Base-by-base conservation (phyloP, 2,329 filamentous ascomycete species). In the Cladorrhinum sp. region DNA sequence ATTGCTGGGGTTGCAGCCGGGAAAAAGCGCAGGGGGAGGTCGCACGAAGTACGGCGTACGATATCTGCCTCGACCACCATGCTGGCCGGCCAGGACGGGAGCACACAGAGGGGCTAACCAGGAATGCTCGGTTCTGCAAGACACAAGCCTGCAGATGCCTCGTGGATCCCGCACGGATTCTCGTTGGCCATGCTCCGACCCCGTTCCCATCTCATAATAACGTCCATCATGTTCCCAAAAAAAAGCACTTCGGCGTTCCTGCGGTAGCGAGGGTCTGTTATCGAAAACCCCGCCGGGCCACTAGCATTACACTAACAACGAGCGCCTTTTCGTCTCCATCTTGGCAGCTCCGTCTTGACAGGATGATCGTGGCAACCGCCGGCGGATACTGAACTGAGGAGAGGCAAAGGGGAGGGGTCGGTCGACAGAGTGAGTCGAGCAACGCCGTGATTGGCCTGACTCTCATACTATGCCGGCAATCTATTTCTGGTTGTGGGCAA, bases 401-500 rank as follows among this genome's bases (percentile, higher is more conserved):
- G 50, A 42, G 39, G 30, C 58, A 61, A 55, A 50, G 52, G 53
- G 39, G 58, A 62, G 53, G 52, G 52, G 53, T 42, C 54, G 56
- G 36, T 18, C 26, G 21, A 49, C n/a, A 55, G 23, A 20, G 53
- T 36, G 9, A 57, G 48, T 54, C 33, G 18, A 42, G 18, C 4
- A 28, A 18, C 21, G 59, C 20, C 28, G 39, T 61, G 64, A 66
- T 69, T 68, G 64, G 66, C 2, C 36, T 21, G 58, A 21, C 12
- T 10, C 24, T 52, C 16, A 50, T 51, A 57, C 58, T 64, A 64
- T 68, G 65, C 62, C 62, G 64, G 55, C 65, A 67, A 68, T 67
- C 67, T 70, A 70, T 69, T 70, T 60, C 67, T 70, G 67, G 68
- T 55, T 62, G 42, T 58, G 66, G 66, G 64, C 57, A 62, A 63